phyloP scores from a whole-genome alignment of 1,284 basidiomycete genomes.

The Ceratobasidium sp. region DNA sequence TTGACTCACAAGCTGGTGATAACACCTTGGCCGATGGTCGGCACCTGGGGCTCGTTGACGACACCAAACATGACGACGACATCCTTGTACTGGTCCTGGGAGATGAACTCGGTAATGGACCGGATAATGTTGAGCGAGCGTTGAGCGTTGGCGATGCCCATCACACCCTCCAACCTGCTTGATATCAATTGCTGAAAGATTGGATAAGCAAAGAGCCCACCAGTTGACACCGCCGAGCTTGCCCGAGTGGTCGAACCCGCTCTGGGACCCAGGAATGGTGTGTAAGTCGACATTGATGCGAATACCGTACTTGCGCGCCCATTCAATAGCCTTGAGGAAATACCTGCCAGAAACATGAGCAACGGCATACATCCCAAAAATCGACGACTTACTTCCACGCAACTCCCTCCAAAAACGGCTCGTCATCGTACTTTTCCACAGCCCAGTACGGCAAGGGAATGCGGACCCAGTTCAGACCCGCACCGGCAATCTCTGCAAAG shows the following conservation, averaged over 20 bases:
- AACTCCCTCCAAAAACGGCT: constrained; percentile 60
- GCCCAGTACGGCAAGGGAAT: constrained; percentile 67
- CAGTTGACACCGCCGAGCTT: constrained; percentile 52
- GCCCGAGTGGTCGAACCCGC: constrained; percentile 63
- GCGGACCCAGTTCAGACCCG: constrained; percentile 65
- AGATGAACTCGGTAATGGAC: constrained; percentile 89
- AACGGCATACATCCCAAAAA: too few species aligned
- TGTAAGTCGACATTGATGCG: constrained; percentile 66
- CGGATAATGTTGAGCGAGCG: constrained; percentile 89
- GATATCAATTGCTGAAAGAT: constrained; percentile 9
- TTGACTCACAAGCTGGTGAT: constrained; percentile 48
- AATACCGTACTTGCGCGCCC: constrained; percentile 68
- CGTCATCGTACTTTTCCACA: constrained; percentile 61
- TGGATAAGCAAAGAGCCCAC: constrained; percentile 46
- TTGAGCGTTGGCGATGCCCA: constrained; percentile 82
- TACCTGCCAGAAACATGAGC: constrained; percentile 58
- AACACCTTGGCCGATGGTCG: constrained; percentile 28
- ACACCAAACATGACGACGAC: constrained; percentile 89
- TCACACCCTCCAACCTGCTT: constrained; percentile 64
- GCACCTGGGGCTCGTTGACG: constrained; percentile 51
- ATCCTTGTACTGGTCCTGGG: constrained; percentile 86
- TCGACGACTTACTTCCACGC: constrained; percentile 48
- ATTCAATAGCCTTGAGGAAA: constrained; percentile 62
- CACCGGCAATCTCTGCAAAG: constrained; percentile 66
- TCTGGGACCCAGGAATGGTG: constrained; percentile 59